Evolutionary conservation across 768 basidiomycete species (phyloP).

Genomic region (Mycena rebaudengoi): DNA sequence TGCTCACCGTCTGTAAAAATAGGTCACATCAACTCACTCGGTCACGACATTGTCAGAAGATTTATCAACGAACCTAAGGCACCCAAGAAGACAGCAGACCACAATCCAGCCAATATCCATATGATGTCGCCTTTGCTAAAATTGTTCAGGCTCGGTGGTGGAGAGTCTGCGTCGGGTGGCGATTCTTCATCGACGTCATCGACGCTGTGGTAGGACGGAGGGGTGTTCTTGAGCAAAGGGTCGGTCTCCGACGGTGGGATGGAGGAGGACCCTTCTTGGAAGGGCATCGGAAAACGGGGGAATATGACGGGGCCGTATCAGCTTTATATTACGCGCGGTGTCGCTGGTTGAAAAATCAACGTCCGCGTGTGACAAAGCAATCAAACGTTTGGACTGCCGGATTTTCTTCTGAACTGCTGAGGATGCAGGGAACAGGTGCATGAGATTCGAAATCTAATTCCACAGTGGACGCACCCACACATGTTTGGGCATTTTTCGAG

Average conservation of each 20-base stretch:
- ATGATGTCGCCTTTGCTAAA: constrained; percentile 62
- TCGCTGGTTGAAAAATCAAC: constrained; percentile 33
- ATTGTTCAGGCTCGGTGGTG: constrained; percentile 45
- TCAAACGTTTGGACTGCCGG: constrained; percentile 27
- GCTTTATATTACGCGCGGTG: constrained; percentile 28
- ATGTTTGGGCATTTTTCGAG: constrained; percentile 36
- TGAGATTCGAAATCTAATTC: constrained; percentile 47
- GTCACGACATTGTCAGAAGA: constrained; percentile 9
- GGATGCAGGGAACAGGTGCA: constrained; percentile 40
- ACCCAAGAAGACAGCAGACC: constrained; percentile 86
- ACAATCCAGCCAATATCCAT: constrained; percentile 81
- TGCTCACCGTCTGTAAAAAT: constrained; percentile 25
- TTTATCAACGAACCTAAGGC: constrained; percentile 68
- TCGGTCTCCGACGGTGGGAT: constrained; percentile 55
- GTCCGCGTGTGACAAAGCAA: constrained; percentile 48
- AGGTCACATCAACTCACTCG: constrained; percentile 20
- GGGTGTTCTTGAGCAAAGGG: constrained; percentile 62
- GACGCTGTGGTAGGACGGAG: constrained; percentile 56
- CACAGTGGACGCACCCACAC: constrained; percentile 46
- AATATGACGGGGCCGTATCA: constrained; percentile 22
- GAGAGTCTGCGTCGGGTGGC: constrained; percentile 40
- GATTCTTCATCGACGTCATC: constrained; percentile 46
- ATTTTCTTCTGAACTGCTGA: constrained; percentile 30
- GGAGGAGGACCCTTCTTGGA: constrained; percentile 53
- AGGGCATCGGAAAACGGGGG: constrained; percentile 49